phyloP scores from a whole-genome alignment of 75 land plant genomes.

The Sequoia sempervirens region DNA sequence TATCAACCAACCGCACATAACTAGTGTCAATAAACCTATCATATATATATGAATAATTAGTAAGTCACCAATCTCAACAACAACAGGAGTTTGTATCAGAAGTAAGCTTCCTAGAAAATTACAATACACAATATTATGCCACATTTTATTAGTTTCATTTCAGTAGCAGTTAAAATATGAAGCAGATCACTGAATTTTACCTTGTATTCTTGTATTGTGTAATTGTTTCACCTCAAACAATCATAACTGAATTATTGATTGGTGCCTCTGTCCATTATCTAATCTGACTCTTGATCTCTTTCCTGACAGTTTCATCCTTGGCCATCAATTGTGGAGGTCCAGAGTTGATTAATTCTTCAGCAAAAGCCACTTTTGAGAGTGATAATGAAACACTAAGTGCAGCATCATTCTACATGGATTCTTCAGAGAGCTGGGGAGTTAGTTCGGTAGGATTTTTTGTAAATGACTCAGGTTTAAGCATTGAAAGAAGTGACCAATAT shows the following conservation, averaged over 20 bases:
- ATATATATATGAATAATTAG: background rate
- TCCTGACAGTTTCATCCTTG: background rate
- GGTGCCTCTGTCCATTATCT: background rate
- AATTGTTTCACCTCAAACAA: background rate
- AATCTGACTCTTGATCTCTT: background rate
- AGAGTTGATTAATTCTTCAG: background rate
- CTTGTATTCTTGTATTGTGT: background rate
- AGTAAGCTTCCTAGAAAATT: background rate
- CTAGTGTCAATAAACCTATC: background rate
- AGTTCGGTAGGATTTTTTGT: slow-evolving; percentile 5
- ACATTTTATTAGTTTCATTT: background rate
- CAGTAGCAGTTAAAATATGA: background rate
- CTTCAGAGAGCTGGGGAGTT: slow-evolving; percentile 13
- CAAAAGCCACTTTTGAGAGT: background rate
- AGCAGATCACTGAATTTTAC: background rate
- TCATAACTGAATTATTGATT: background rate
- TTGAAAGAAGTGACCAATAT: background rate
- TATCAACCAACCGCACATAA: background rate
- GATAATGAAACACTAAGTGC: background rate
- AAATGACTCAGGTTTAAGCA: background rate
- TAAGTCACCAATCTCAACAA: background rate
- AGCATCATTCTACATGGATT: slow-evolving; percentile 4
- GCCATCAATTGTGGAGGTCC: slow-evolving; percentile 21
- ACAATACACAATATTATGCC: background rate
- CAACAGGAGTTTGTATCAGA: background rate